phyloP scores from a whole-genome alignment of 441 rosid species.

The Eruca vesicaria region DNA sequence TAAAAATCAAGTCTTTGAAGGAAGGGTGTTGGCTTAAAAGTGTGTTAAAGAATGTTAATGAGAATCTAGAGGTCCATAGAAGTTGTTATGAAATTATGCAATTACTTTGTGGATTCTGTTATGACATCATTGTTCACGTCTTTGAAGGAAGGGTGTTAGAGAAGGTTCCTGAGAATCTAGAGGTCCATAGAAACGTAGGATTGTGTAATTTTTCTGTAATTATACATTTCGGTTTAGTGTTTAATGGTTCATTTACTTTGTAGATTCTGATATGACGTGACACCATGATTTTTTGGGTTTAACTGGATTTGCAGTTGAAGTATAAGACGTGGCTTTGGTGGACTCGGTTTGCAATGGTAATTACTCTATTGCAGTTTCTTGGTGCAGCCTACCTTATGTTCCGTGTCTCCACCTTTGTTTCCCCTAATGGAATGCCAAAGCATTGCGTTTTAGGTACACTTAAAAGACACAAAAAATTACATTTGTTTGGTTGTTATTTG shows the following conservation, averaged over 20 bases:
- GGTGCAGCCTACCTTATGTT: constrained; percentile 65
- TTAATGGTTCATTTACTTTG: too few relatives aligned
- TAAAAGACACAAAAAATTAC: background rate
- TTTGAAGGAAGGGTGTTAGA: background rate
- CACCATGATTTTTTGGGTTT: background rate
- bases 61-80: too few relatives aligned
- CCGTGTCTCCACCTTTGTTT: constrained; percentile 45
- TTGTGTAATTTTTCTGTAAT: background rate
- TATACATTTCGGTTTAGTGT: background rate
- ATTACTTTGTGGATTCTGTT: too few relatives aligned
- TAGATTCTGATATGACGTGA: background rate
- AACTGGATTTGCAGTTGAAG: constrained; percentile 46
- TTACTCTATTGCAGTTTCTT: constrained; percentile 61
- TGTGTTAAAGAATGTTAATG: too few relatives aligned
- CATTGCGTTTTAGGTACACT: constrained; percentile 62
- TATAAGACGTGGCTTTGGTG: constrained; percentile 87
- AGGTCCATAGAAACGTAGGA: background rate
- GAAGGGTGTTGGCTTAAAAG: background rate
- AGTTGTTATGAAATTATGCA: too few relatives aligned
- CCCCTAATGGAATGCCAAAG: constrained; percentile 45
- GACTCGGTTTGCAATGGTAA: constrained; percentile 58
- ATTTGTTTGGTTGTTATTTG: constrained; percentile 5
- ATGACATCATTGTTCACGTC: too few relatives aligned
- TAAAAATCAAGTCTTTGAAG: background rate
- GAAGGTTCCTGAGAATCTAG: background rate